Conservation (phyloP, 495 filamentous ascomycete genomes). For the Recurvomyces mirabilis region DNA sequence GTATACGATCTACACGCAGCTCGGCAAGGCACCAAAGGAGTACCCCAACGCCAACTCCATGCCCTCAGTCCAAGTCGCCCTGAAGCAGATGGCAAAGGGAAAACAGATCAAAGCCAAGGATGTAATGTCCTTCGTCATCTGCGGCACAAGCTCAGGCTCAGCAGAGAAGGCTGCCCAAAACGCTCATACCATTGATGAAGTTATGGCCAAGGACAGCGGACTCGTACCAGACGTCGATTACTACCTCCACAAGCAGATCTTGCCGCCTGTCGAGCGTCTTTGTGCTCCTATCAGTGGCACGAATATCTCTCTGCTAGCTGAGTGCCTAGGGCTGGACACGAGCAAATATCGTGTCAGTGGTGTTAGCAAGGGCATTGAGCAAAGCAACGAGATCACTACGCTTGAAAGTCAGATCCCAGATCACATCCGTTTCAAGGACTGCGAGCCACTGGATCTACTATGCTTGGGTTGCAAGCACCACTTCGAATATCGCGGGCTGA, state of each 20-base stretch:
- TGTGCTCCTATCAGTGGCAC: conserved; percentile 93
- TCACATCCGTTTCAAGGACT: conserved; percentile 67
- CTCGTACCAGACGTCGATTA: conserved; percentile 85
- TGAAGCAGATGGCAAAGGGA: conserved; percentile 75
- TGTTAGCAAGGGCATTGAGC: conserved; percentile 25
- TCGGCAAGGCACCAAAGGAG: conserved; percentile 84
- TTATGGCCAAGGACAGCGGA: conserved; percentile 59
- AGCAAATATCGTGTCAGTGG: conserved; percentile 66
- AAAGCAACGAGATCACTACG: conserved; percentile 55
- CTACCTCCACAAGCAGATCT: conserved; percentile 96
- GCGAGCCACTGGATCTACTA: conserved; percentile 59
- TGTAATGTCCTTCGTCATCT: conserved; percentile 91
- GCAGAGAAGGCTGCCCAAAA: conserved; percentile 71
- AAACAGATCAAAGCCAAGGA: conserved; percentile 83
- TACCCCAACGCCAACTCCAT: conserved; percentile 88
- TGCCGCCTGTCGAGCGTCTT: conserved; percentile 94
- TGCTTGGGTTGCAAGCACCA: conserved; percentile 68
- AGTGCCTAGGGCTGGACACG: conserved; percentile 84
- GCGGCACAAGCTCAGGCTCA: conserved; percentile 60
- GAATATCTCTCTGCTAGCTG: conserved; percentile 74
- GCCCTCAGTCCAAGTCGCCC: conserved; percentile 95
- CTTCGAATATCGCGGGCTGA: conserved; percentile 66
- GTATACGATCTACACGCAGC: conserved; percentile 96
- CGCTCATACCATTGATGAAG: conserved; percentile 75
- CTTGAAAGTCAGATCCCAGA: conserved; percentile 92